Conservation (phyloP, 139 green algal genomes). For the Coelastrella sp. region DNA sequence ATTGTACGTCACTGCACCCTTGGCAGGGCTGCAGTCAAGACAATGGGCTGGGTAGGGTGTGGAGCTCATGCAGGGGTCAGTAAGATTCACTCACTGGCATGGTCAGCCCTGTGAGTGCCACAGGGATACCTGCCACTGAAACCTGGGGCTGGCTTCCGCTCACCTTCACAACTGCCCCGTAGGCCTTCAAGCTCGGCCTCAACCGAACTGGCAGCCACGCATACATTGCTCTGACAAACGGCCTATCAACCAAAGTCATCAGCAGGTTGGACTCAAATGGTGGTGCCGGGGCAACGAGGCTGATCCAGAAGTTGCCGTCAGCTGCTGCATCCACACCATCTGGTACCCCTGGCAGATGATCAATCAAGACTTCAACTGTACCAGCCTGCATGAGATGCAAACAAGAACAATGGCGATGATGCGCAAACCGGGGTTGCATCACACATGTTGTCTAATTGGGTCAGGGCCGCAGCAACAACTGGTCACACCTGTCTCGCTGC, state of each 20-base stretch:
- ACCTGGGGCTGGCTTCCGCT: not conserved
- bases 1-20: too few relatives aligned
- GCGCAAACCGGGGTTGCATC: too few relatives aligned
- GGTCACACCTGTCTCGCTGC: too few relatives aligned
- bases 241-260: conserved; percentile 15
- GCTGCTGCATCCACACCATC: conserved; percentile 61
- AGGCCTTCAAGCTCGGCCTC: conserved; percentile 42
- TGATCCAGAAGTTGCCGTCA: conserved; percentile 61
- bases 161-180: conserved; percentile 61
- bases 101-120: too few relatives aligned
- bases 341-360: conserved; percentile 69
- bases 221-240: conserved; percentile 31
- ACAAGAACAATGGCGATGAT: not conserved
- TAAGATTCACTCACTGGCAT: too few relatives aligned
- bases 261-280: conserved; percentile 32
- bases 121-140: too few relatives aligned
- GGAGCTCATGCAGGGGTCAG: too few relatives aligned
- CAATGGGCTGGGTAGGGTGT: too few relatives aligned
- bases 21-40: too few relatives aligned
- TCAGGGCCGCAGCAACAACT: too few relatives aligned
- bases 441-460: too few relatives aligned
- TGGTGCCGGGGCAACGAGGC: conserved; percentile 47
- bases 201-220: conserved; percentile 52
- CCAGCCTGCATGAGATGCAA: conserved; percentile 51
- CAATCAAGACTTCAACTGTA: conserved; percentile 53